Evolutionary conservation across 2,329 filamentous ascomycete species (phyloP).

Genomic region (Trichophyton equinum): DNA sequence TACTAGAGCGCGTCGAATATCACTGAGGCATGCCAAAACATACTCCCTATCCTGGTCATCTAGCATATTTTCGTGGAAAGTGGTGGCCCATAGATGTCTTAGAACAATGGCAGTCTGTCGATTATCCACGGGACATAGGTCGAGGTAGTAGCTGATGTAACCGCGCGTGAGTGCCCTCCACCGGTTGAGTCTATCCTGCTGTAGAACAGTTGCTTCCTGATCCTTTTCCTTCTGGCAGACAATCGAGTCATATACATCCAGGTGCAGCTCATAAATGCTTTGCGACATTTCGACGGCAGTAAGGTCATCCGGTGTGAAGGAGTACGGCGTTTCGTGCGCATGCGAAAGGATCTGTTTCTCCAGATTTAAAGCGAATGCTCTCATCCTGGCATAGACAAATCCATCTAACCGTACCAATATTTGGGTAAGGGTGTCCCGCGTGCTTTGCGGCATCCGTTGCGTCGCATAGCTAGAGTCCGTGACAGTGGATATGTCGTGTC

Average conservation of each 20-base stretch:
- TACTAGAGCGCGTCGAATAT: conserved; percentile 45
- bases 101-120: conserved; percentile 37
- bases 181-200: conserved; percentile 47
- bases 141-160: conserved; percentile 35
- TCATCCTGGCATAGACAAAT: conserved; percentile 33
- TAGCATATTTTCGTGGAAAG: conserved; percentile 47
- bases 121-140: conserved; percentile 20
- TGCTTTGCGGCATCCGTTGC: conserved; percentile 42
- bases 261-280: conserved; percentile 53
- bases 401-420: conserved; percentile 44
- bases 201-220: conserved; percentile 37
- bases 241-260: conserved; percentile 53
- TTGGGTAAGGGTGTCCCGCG: conserved; percentile 44
- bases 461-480: conserved; percentile 38
- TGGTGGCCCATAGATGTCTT: conserved; percentile 55
- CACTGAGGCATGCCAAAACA: conserved; percentile 49
- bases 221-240: conserved; percentile 48
- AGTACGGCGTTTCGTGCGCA: conserved; percentile 14
- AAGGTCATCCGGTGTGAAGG: conserved; percentile 23
- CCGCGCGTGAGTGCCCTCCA: conserved; percentile 49
- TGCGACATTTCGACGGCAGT: conserved; percentile 43
- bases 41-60: conserved; percentile 46
- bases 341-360: conserved; percentile 20
- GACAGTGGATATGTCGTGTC: conserved; percentile 5
- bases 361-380: conserved; percentile 21